Evolutionary conservation across 768 basidiomycete genomes (phyloP), one percentile per base, ranked within the genome.

Genomic region (Chlorophyllum brunneum): DNA sequence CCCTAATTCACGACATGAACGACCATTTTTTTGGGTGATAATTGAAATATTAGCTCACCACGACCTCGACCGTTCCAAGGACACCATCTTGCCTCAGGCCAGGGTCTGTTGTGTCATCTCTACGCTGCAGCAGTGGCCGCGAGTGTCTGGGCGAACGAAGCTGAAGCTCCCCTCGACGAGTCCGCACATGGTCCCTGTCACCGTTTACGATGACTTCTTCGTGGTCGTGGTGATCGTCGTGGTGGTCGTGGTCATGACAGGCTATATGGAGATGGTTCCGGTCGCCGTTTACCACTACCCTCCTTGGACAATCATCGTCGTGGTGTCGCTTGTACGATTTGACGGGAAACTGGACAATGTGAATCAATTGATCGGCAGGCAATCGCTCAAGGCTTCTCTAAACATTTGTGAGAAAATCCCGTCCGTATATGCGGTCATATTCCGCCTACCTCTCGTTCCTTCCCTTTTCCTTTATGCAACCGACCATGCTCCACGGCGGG

Each of bases 81-180:
- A 39, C 23, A 3, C 36, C 47, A 23, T 39, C 22, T n/a, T 34
- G 36, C 15, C 10, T 33, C 3, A 22, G 10, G 10, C 47, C 23
- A n/a, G 15, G 6, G 5, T 11, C 23, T 16, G 26, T 16, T 1
- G 36, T 37, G 16, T 48, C 47, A 20, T 29, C 38, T 26, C 37
- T 34, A 15, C 36, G 47, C 26, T 48, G 34, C 15, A 27, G 26
- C 4, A 39, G 24, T 10, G 47, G 47, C 4, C 47, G 47, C 34
- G 36, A 26, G 26, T 48, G 47, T 10, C 47, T 31, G 15, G 47
- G 47, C 37, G 47, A 48, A n/a, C 47, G 47, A 39, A 29, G 16
- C 29, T 24, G 36, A 10, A 48, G n/a, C 9, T 7, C 16, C 16
- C 26, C 47, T 36, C 47, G 23, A 15, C 47, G 47, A 27, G 47